Base-by-base conservation (phyloP, 371 early-diverging fungal genomes). In the Phascolomyces articulosus region DNA sequence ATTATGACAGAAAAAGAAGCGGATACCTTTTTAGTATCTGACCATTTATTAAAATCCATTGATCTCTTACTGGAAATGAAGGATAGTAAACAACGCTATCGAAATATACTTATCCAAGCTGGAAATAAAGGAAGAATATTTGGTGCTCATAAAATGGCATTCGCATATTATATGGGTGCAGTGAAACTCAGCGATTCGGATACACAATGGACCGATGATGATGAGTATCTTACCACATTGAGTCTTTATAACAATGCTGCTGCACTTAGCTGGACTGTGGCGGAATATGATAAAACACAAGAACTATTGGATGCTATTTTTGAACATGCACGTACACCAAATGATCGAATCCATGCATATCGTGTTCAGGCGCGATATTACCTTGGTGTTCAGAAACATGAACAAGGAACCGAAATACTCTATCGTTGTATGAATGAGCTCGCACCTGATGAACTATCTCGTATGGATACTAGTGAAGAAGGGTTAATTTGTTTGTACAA, bases 111-210 rank as follows among this genome's bases (percentile, higher is more conserved):
- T n/a, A 60, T 69, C n/a, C 66, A 73, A 26, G 72, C 81, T 0
- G 81, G 75, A 16, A 72, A 72, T 24, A 65, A 68, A 28, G 71
- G 74, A 2, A 67, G 72, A 48, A 60, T 66, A 13, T 74, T 77
- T 0, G 81, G 81, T 26, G 81, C 81, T 0, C 81, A 81, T 54
- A 62, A 56, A 15, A 78, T 78, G 75, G 73, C 78, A 2, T 69
- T 71, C 31, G 11, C 26, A 0, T 76, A 81, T 28, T 73, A 71
- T 54, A 72, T 67, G 47, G 69, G 67, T 1, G 77, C 81, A 8
- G 72, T 81, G 21, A 41, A 44, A 2, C 53, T 81, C 3, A 26
- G 70, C n/a, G 57, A 66, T 27, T 13, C 29, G 4, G 2, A 18
- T 3, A 18, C 40, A 3, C 55, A 64, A n/a, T 79, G 79, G 79